phyloP scores from a whole-genome alignment of 768 basidiomycete genomes.

The Phylloporus sp. region DNA sequence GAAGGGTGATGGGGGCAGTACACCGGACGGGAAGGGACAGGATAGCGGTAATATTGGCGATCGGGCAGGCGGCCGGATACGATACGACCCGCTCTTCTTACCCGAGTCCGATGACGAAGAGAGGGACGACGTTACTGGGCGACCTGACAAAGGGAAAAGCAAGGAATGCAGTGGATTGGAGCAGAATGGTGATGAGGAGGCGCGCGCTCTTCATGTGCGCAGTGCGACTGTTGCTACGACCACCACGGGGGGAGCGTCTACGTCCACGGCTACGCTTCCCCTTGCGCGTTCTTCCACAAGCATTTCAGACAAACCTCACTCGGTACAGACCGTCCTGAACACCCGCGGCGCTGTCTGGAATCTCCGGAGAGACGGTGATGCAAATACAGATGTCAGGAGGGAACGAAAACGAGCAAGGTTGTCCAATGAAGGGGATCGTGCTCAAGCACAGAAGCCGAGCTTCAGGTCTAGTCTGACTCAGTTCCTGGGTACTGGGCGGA shows the following conservation, averaged over 20 bases:
- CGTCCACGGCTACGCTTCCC: background rate
- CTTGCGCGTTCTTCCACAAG: background rate
- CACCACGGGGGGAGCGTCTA: background rate
- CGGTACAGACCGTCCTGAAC: conserved; percentile 43
- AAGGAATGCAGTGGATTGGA: background rate
- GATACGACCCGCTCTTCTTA: conserved; percentile 25
- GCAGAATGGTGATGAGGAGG: background rate
- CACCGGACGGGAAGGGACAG: background rate
- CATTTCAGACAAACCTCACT: conserved; percentile 18
- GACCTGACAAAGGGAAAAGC: conserved; percentile 1
- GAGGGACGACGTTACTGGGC: background rate
- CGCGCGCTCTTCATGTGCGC: background rate
- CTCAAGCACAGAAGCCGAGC: conserved; percentile 23
- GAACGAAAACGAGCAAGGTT: conserved; percentile 38
- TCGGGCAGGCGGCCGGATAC: conserved; percentile 9
- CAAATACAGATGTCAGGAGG: conserved; percentile 16
- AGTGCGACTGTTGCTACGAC: background rate
- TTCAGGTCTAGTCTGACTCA: conserved; percentile 47
- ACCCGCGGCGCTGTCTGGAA: conserved; percentile 54
- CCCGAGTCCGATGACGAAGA: conserved; percentile 21
- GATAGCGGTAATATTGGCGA: background rate
- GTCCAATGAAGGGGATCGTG: conserved; percentile 7
- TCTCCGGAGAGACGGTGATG: conserved; percentile 19
- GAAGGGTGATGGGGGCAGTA: background rate
- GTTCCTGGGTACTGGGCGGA: conserved; percentile 51